Evolutionary conservation across 2,329 filamentous ascomycete species (phyloP).

Genomic region (Helicocarpus griseus): DNA sequence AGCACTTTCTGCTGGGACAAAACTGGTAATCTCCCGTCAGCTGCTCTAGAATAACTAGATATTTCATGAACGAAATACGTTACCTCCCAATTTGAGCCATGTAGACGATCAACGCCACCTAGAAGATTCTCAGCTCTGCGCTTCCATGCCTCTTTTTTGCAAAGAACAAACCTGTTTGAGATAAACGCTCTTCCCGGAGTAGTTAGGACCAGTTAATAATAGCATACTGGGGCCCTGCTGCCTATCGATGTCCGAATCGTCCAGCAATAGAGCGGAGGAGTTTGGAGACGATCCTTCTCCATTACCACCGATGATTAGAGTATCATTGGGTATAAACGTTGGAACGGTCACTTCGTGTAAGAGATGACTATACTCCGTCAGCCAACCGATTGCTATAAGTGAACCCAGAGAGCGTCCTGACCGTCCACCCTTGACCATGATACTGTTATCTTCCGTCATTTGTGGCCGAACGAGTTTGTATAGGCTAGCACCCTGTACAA

Average conservation of each 20-base stretch:
- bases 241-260: conserved; percentile 1
- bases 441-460: conserved; percentile 59
- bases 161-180: conserved; percentile 59
- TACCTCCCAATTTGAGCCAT: conserved; percentile 73
- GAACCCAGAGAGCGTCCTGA: conserved; percentile 21
- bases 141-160: background rate
- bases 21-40: conserved; percentile 43
- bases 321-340: conserved; percentile 75
- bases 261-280: background rate
- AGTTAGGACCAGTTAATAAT: conserved; percentile 85
- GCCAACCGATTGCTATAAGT: conserved; percentile 8
- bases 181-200: conserved; percentile 93
- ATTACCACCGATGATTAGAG: conserved; percentile 53
- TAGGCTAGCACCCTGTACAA: conserved; percentile 65
- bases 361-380: conserved; percentile 48
- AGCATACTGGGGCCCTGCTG: conserved; percentile 54
- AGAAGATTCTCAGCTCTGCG: conserved; percentile 5
- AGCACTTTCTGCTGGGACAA: conserved; percentile 70
- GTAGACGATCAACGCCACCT: conserved; percentile 76
- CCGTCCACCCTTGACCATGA: conserved; percentile 69
- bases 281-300: background rate
- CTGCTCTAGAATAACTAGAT: conserved; percentile 4
- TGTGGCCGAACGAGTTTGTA: conserved; percentile 62
- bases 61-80: background rate
- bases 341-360: conserved; percentile 76